Base-by-base conservation (phyloP, 2,329 filamentous ascomycete species). In the Verticillium albo-atrum region DNA sequence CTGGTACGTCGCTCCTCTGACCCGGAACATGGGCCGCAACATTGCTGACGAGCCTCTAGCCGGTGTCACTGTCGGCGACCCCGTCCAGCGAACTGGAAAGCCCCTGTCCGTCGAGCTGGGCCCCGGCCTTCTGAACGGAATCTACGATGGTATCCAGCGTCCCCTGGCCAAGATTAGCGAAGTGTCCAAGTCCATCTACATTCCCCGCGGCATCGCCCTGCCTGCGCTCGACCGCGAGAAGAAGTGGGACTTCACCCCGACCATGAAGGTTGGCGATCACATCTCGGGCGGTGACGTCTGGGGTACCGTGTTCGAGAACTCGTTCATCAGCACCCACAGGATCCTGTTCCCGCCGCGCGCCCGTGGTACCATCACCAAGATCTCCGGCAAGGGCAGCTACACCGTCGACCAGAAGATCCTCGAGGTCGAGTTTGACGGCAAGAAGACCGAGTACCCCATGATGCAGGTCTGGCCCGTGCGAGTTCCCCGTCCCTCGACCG, bases 401-500 rank as follows among this genome's bases (percentile, higher is more conserved):
- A 97, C 92, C 3, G 93, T 99, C 34, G 91, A 89, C 59, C 90
- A 97, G 74, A 96, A 96, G 77, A 89, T 99, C 64, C 82, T 99
- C 71, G 94, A 97, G 77, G 84, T 98, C 64, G 95, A 99, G 75
- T 99, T 99, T 74, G 91, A 99, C 72, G 95, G 95, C 71, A 92
- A 92, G 80, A 96, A 94, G 84, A 90, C 89, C 60, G 90, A 94
- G 75, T 94, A 91, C 76, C 89, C 89, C 74, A 98, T 99, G 95
- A 97, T 98, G 93, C 95, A 99, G 79, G 87, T 88, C 67, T 99
- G 95, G 95, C 95, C 95, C 60, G 95, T 98, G 70, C 93, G 95
- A 83, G 95, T 96, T 56, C 93, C 95, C 60, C 89, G 95, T 70
- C 95, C 95, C 30, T 89, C 90, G 54, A 94, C 88, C 65, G 95